phyloP scores from a whole-genome alignment of 352 stramenopile species.

The Phytophthora quininea region DNA sequence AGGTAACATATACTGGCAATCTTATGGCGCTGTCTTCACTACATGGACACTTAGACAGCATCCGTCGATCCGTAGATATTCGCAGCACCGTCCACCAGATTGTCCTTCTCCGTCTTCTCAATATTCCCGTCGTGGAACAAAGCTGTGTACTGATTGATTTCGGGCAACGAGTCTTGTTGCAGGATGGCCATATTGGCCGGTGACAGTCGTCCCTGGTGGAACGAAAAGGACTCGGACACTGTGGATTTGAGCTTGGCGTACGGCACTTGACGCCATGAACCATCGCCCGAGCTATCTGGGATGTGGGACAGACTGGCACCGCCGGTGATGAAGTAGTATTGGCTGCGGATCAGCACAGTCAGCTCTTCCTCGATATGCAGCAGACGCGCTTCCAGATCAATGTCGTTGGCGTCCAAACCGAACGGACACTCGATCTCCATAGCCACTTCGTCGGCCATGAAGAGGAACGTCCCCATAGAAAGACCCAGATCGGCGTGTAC shows the following conservation, averaged over 20 bases:
- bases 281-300: slow-evolving; percentile 4
- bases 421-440: slow-evolving; percentile 89
- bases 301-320: slow-evolving; percentile 43
- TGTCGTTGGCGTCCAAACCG: slow-evolving; percentile 80
- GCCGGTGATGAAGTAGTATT: slow-evolving; percentile 82
- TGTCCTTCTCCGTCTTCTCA: slow-evolving; percentile 10
- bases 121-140: slow-evolving; percentile 37
- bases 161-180: slow-evolving; percentile 54
- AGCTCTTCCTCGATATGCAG: slow-evolving; percentile 85
- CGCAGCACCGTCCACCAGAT: not conserved
- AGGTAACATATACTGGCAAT: not conserved
- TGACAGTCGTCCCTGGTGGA: slow-evolving; percentile 66
- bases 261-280: slow-evolving; percentile 26
- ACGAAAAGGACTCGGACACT: slow-evolving; percentile 42
- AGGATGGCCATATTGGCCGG: slow-evolving; percentile 40
- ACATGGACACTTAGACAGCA: not conserved
- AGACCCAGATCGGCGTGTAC: slow-evolving; percentile 83
- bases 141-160: slow-evolving; percentile 72
- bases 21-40: not conserved
- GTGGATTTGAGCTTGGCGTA: slow-evolving; percentile 10
- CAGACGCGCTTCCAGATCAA: slow-evolving; percentile 74
- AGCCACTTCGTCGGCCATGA: slow-evolving; percentile 82
- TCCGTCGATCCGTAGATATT: slow-evolving; percentile 20
- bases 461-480: slow-evolving; percentile 83
- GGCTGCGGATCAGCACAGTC: slow-evolving; percentile 79